Percentiles rank a stretch among this genome's conserved stretches.
Evolutionary conservation across 176 grass and related monocot genomes (phyloP).

Genomic region (Rhynchospora tenuis): DNA sequence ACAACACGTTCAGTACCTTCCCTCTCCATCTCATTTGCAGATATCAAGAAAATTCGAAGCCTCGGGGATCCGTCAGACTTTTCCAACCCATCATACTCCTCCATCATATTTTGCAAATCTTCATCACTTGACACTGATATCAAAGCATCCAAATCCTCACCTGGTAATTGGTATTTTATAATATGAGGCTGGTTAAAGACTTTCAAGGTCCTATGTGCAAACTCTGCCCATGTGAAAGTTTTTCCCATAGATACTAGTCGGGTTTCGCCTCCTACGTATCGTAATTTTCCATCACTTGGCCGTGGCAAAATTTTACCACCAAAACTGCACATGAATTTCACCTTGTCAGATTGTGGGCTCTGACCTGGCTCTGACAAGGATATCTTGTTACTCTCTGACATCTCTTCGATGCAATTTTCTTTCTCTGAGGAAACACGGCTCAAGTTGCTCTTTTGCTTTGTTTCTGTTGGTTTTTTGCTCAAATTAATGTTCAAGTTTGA

Average conservation of each 20-base stretch:
- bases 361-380: constrained; percentile 22
- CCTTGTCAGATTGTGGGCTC: constrained; percentile 50
- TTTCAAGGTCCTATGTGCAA: constrained; percentile 60
- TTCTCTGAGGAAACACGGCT: constrained; percentile 16
- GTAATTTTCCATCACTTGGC: constrained; percentile 81
- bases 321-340: constrained; percentile 97
- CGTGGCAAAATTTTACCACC: constrained; percentile 85
- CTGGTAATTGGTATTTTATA: constrained; percentile 95
- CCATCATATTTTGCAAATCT: constrained; percentile 99
- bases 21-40: constrained; percentile 53
- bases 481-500: constrained; percentile 30
- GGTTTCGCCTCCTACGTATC: constrained; percentile 82
- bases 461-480: constrained; percentile 26
- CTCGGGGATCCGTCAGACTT: constrained; percentile 50
- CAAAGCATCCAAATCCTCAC: constrained; percentile 86
- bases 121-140: constrained; percentile 86
- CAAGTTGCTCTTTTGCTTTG: constrained; percentile 31
- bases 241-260: constrained; percentile 59
- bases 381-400: constrained; percentile 24
- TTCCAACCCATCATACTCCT: constrained; percentile 70
- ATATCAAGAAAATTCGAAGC: constrained; percentile 80
- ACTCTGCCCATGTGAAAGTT: constrained; percentile 52
- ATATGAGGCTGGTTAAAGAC: constrained; percentile 76
- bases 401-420: constrained; percentile 14
- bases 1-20: neutral